These are phyloP conservation scores for Metarhizium humberi DNA, from an alignment of 2,329 filamentous ascomycete genomes.

Conservation along the genomic window DNA sequence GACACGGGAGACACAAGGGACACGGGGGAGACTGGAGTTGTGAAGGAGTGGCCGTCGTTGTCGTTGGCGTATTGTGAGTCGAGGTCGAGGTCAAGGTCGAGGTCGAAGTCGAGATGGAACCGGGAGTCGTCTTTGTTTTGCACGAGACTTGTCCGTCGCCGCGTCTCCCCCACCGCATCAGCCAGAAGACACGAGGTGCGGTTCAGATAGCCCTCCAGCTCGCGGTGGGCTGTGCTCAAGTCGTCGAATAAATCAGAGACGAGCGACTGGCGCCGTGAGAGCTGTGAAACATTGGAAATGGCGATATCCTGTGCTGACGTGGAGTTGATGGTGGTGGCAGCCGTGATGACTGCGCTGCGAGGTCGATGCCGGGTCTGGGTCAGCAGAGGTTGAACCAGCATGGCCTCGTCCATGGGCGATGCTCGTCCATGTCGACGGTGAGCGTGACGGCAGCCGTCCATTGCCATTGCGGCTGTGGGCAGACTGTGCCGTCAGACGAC, in stretches of 20 bases:
- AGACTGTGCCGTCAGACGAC: not conserved
- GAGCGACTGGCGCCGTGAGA: constrained; percentile 1
- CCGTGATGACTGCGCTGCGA: not conserved
- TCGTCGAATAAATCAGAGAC: constrained; percentile 9
- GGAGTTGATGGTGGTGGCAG: not conserved
- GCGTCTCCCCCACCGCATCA: not conserved
- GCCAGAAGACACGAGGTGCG: not conserved
- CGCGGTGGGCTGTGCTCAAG: constrained; percentile 7
- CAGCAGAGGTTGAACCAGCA: not conserved
- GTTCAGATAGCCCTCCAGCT: constrained; percentile 9
- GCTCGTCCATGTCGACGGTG: not conserved
- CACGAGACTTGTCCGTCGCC: not conserved
- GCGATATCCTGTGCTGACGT: not conserved
- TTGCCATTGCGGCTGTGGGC: not conserved
- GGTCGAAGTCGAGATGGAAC: not conserved
- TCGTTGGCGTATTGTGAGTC: constrained; percentile 2
- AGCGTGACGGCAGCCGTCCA: not conserved
- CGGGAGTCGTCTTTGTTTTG: not conserved
- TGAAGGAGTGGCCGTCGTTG: not conserved
- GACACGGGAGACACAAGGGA: not conserved
- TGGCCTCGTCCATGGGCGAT: not conserved
- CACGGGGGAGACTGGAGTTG: not conserved
- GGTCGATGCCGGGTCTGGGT: not conserved
- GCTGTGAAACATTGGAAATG: not conserved
- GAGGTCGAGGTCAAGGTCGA: constrained; percentile 2